phyloP scores from a whole-genome alignment of 805 yeast species.

The Cyberlindnera mississippiensis region DNA sequence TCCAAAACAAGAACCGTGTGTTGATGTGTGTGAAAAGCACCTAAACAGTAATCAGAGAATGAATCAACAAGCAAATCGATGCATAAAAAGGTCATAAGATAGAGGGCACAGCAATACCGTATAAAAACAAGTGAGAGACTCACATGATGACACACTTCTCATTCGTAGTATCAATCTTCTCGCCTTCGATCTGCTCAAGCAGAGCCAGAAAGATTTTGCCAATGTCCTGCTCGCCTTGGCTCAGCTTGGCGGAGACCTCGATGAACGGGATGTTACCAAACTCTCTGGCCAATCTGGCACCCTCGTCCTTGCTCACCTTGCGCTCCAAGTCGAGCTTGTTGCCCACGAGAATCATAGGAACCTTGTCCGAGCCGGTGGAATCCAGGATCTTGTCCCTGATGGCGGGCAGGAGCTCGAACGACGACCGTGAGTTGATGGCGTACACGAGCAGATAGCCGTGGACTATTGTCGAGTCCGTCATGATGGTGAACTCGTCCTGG shows the following conservation, averaged over 20 bases:
- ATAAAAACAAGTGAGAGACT: too few species aligned
- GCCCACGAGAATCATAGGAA: slow-evolving; percentile 79
- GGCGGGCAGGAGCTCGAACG: slow-evolving; percentile 71
- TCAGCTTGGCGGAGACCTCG: slow-evolving; percentile 80
- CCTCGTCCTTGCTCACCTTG: slow-evolving; percentile 59
- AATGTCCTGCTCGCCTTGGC: slow-evolving; percentile 75
- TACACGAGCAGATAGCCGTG: slow-evolving; percentile 83
- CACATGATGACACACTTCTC: slow-evolving; percentile 50
- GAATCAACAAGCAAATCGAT: too few species aligned
- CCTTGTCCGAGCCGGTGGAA: slow-evolving; percentile 56
- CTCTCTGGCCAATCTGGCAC: slow-evolving; percentile 55
- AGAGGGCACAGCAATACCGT: too few species aligned
- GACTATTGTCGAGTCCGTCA: slow-evolving; percentile 72
- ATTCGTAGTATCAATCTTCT: slow-evolving; percentile 48
- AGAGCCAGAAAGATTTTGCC: slow-evolving; percentile 55
- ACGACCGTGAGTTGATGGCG: slow-evolving; percentile 71
- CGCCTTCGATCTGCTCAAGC: slow-evolving; percentile 56
- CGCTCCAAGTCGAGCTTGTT: slow-evolving; percentile 72
- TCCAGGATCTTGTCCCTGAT: slow-evolving; percentile 83
- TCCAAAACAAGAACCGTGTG: too few species aligned
- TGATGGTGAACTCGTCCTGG: slow-evolving; percentile 81
- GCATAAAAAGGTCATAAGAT: too few species aligned
- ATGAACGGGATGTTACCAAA: slow-evolving; percentile 63
- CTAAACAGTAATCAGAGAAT: too few species aligned
- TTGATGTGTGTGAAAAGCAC: too few species aligned